A percentile compares a stretch with the other conserved stretches of the same genome.
Evolutionary conservation across 306 rosid species (phyloP).

Genomic region (Quercus aquifolioides): DNA sequence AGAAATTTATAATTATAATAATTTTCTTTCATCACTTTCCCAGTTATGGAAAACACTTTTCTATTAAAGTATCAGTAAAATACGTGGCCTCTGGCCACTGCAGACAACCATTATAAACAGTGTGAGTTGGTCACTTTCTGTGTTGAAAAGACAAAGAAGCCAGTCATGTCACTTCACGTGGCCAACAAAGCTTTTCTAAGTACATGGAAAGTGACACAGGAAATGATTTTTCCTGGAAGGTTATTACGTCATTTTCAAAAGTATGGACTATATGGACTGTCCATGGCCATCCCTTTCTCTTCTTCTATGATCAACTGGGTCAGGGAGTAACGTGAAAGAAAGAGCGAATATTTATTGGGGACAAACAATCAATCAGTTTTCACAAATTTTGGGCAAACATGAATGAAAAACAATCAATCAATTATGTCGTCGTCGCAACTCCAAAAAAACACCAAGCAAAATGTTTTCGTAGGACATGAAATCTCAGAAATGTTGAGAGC

Average conservation of each 20-base stretch:
- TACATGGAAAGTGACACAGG: neutral
- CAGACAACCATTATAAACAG: neutral
- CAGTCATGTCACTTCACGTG: conserved; percentile 32
- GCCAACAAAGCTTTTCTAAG: neutral
- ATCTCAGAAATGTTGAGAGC: too few species aligned
- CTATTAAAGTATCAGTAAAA: neutral
- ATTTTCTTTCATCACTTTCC: neutral
- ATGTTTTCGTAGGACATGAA: too few species aligned
- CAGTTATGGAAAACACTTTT: neutral
- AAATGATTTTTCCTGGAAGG: neutral
- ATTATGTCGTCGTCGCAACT: too few species aligned
- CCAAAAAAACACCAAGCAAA: too few species aligned
- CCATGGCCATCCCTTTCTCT: neutral
- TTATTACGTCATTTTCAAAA: neutral
- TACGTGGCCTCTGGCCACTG: neutral
- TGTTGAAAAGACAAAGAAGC: conserved; percentile 5
- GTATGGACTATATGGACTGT: too few species aligned
- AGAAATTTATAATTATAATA: too few species aligned
- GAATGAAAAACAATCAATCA: too few species aligned
- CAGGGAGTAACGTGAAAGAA: neutral
- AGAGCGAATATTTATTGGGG: too few species aligned
- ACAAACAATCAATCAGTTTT: too few species aligned
- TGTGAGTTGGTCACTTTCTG: neutral
- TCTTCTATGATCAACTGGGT: neutral
- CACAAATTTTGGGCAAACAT: too few species aligned